Evolutionary conservation across 192 early-diverging fungal genomes (phyloP).

Genomic region (Umbelopsis ramanniana): DNA sequence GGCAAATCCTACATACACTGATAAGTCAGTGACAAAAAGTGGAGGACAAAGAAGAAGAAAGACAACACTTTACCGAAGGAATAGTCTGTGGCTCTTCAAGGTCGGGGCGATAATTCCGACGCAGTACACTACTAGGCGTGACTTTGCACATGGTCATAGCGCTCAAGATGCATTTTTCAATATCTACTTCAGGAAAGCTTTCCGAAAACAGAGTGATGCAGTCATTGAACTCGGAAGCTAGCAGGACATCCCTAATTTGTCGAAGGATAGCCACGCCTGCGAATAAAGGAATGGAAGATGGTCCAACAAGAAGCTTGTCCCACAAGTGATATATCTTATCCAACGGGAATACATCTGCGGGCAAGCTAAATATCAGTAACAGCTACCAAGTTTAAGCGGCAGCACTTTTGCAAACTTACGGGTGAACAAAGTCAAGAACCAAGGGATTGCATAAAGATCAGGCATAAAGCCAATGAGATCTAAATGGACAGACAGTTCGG

Average conservation of each 20-base stretch:
- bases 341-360: slow-evolving; percentile 75
- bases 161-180: slow-evolving; percentile 68
- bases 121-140: slow-evolving; percentile 67
- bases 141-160: slow-evolving; percentile 66
- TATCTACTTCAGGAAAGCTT: slow-evolving; percentile 70
- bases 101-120: slow-evolving; percentile 38
- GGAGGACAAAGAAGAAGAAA: neutral
- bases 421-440: slow-evolving; percentile 84
- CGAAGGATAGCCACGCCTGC: slow-evolving; percentile 70
- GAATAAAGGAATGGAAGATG: slow-evolving; percentile 67
- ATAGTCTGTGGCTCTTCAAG: slow-evolving; percentile 8
- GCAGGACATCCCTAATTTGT: slow-evolving; percentile 65
- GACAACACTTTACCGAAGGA: neutral
- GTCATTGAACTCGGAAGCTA: slow-evolving; percentile 74
- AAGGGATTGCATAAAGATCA: slow-evolving; percentile 79
- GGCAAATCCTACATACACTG: slow-evolving; percentile 39
- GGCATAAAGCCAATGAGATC: slow-evolving; percentile 64
- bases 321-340: slow-evolving; percentile 83
- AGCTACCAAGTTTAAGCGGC: neutral
- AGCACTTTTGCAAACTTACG: slow-evolving; percentile 51
- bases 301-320: slow-evolving; percentile 74
- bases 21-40: neutral
- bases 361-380: neutral
- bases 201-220: slow-evolving; percentile 52
- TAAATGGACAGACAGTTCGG: slow-evolving; percentile 69